A percentile compares a stretch with the other conserved stretches of the same genome.
Conservation (phyloP, 2,329 filamentous ascomycete genomes). For the Thermomyces lanuginosus region DNA sequence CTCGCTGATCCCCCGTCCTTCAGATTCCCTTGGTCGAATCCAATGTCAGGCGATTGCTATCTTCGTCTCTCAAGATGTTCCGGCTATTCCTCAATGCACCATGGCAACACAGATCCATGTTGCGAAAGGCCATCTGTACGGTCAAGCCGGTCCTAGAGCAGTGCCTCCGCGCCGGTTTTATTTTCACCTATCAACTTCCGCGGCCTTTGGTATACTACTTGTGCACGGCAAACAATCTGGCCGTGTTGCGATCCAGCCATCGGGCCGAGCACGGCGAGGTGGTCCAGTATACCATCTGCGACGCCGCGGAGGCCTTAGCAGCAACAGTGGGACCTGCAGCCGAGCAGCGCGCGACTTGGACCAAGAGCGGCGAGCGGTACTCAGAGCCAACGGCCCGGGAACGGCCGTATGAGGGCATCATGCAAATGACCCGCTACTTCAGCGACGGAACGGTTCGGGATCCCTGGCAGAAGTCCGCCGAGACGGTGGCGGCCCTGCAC, state of each 20-base stretch:
- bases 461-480: slow-evolving; percentile 37
- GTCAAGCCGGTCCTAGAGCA: slow-evolving; percentile 35
- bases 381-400: slow-evolving; percentile 23
- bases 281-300: slow-evolving; percentile 16
- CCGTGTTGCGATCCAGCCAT: slow-evolving; percentile 31
- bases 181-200: slow-evolving; percentile 39
- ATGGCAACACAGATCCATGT: slow-evolving; percentile 26
- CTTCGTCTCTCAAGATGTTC: slow-evolving; percentile 34
- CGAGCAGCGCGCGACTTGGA: slow-evolving; percentile 26
- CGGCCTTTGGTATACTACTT: slow-evolving; percentile 27
- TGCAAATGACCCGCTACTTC: slow-evolving; percentile 38
- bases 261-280: slow-evolving; percentile 19
- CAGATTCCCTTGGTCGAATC: slow-evolving; percentile 28
- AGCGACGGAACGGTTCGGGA: slow-evolving; percentile 31
- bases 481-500: slow-evolving; percentile 33
- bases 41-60: slow-evolving; percentile 26
- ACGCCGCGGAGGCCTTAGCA: slow-evolving; percentile 34
- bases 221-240: slow-evolving; percentile 34
- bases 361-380: slow-evolving; percentile 19
- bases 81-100: slow-evolving; percentile 32
- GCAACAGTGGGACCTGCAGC: slow-evolving; percentile 35
- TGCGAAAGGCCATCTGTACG: slow-evolving; percentile 28
- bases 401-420: slow-evolving; percentile 31
- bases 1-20: not conserved
- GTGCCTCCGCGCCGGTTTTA: slow-evolving; percentile 35